phyloP scores from a whole-genome alignment of 345 rosid species.

The Sisymbrium altissimum region DNA sequence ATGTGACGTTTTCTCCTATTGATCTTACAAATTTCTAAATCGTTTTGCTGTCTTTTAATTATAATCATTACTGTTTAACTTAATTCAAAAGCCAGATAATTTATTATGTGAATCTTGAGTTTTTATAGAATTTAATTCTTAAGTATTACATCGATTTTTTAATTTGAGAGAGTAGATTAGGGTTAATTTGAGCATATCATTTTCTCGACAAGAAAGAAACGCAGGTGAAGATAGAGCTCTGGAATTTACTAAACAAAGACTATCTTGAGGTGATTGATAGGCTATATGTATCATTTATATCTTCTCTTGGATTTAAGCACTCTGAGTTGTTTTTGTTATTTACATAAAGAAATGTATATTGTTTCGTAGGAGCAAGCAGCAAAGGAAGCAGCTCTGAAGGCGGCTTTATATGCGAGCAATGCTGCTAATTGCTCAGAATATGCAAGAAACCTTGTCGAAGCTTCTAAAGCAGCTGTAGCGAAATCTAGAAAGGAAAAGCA shows the following conservation, averaged over 20 bases:
- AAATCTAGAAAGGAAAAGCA: constrained; percentile 66
- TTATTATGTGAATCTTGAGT: no score
- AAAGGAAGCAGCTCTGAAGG: constrained; percentile 36
- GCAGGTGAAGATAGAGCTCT: no score
- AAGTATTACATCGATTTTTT: no score
- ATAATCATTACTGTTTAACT: no score
- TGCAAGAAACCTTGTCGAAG: constrained; percentile 67
- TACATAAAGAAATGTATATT: neutral
- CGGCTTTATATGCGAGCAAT: constrained; percentile 43
- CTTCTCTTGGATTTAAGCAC: constrained; percentile 7
- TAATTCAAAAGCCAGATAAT: no score
- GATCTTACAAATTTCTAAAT: no score
- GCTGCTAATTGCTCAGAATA: constrained; percentile 42
- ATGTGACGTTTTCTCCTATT: no score
- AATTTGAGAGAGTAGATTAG: no score
- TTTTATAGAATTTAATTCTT: no score
- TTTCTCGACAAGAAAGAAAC: no score
- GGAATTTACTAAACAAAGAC: constrained; percentile 52
- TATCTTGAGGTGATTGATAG: constrained; percentile 76
- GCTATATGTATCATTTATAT: neutral
- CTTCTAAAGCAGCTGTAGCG: constrained; percentile 46
- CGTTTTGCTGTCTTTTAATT: no score
- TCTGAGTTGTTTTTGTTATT: neutral
- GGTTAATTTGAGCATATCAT: no score
- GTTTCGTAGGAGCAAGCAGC: constrained; percentile 82